These are phyloP conservation scores for Penium margaritaceum DNA, from an alignment of 139 green algal genomes.

Conservation along the genomic window DNA sequence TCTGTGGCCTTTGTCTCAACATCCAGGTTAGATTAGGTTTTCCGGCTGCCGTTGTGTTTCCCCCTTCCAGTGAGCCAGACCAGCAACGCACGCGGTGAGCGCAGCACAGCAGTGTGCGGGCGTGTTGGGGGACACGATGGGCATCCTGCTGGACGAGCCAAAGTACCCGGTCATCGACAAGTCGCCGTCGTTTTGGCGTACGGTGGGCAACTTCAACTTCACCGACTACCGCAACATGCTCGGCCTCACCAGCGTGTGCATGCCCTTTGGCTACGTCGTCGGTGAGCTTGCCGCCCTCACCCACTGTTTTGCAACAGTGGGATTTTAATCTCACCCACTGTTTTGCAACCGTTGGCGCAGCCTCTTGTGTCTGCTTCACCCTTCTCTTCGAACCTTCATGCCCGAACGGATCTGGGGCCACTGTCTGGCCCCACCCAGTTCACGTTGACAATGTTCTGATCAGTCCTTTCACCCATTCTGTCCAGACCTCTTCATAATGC, in stretches of 20 bases:
- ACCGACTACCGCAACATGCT: constrained; percentile 11
- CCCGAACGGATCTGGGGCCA: background rate
- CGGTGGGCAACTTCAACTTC: constrained; percentile 36
- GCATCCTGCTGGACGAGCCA: constrained; percentile 38
- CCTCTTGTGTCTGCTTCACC: background rate
- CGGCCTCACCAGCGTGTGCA: constrained; percentile 15
- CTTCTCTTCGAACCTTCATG: background rate
- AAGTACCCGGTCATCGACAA: constrained; percentile 42
- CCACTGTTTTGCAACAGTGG: background rate
- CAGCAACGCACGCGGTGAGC: too few species aligned
- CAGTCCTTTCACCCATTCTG: background rate
- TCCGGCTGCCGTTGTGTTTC: too few species aligned
- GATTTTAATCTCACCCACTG: background rate
- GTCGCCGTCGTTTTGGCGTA: constrained; percentile 26
- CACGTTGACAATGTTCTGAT: background rate
- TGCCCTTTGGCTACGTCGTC: constrained; percentile 31
- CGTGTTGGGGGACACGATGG: constrained; percentile 21
- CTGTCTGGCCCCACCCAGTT: background rate
- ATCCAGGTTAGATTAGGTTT: too few species aligned
- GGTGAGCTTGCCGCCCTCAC: background rate
- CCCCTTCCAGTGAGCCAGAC: too few species aligned
- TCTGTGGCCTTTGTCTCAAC: too few species aligned
- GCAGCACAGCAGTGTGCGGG: too few species aligned
- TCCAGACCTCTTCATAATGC: too few species aligned
- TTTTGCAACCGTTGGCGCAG: background rate